Evolutionary conservation across 148 eudicot species (phyloP).

Genomic region (Vaccinium macrocarpon): DNA sequence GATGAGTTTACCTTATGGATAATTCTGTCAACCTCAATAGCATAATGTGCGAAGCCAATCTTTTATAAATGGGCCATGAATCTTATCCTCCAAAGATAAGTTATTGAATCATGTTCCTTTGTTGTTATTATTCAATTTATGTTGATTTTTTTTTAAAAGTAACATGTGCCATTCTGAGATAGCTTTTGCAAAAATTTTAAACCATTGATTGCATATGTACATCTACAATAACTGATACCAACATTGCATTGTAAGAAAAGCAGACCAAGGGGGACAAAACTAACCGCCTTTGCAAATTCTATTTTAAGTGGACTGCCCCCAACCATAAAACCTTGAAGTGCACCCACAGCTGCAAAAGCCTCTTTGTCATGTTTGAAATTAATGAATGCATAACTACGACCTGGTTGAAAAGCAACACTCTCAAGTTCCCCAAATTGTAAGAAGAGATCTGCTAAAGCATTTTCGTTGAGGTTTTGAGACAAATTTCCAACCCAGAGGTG

Average conservation of each 20-base stretch:
- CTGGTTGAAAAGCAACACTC: constrained; percentile 61
- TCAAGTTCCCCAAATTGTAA: constrained; percentile 71
- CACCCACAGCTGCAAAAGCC: constrained; percentile 58
- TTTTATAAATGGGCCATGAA: background rate
- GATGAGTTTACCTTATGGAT: background rate
- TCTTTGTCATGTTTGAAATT: constrained; percentile 62
- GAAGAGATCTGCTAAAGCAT: constrained; percentile 38
- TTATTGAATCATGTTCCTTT: background rate
- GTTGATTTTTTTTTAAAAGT: background rate
- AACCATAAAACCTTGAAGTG: constrained; percentile 67
- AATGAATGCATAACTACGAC: constrained; percentile 78
- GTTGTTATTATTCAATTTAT: background rate
- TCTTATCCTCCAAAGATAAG: constrained; percentile 1
- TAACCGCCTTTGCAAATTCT: constrained; percentile 96
- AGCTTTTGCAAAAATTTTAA: constrained; percentile 8
- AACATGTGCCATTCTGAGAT: constrained; percentile 3
- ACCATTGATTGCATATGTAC: constrained; percentile 14
- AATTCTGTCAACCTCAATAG: background rate
- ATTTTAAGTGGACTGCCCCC: constrained; percentile 69
- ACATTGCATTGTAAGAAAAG: constrained; percentile 21
- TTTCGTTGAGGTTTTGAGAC: constrained; percentile 39
- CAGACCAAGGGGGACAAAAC: constrained; percentile 53
- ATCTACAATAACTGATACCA: constrained; percentile 15
- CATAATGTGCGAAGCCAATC: background rate
- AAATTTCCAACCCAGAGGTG: constrained; percentile 86